Evolutionary conservation across 768 basidiomycete genomes (phyloP), one percentile per base, ranked within the genome.

Genomic region (Pseudohyphozyma bogoriensis): DNA sequence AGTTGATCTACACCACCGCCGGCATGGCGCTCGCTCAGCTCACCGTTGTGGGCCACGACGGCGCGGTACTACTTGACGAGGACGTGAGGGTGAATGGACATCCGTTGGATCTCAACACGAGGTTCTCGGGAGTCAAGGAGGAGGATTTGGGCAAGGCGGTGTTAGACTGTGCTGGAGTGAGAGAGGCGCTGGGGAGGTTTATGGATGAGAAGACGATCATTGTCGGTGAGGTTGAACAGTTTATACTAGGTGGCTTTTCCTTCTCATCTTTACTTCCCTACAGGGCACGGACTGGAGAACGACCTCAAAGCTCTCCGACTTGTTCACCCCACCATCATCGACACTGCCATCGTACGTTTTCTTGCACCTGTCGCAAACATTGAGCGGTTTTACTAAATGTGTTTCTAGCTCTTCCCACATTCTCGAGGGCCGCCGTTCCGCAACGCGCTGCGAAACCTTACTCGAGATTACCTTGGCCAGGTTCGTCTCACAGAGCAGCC

Each of bases 1-100:
- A 99, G 74, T 90, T 97, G 87, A 79, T 96, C 12, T 90, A 92
- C 75, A 87, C 89, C 0, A 96, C 92, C 0, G 87, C 86, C 7
- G 95, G 95, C 0, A 82, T 89, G 80, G 83, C 85, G 26, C 82
- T 95, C 5, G 93, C 90, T 4, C 81, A 95, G 5, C 83, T 95
- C 3, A 95, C 92, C 0, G 82, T 93, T 10, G 82, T 97, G 2
- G 89, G 89, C 1, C 75, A 76, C 31, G 77, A 82, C 55, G 68
- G 66, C 5, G 15, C 44, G 3, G 16, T 58, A 24, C 79, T 96
- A 3, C 84, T 93, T 49, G 95, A 99, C 72, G 81, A 90, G 70
- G 73, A 86, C 46, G 81, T 92, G 35, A 77, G 80, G 44, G 64
- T 65, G 13, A 52, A 60, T 0, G 49, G 49, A 11, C 33, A 57